Evolutionary conservation across 768 basidiomycete species (phyloP).

Genomic region (Udeniomyces megalosporus): DNA sequence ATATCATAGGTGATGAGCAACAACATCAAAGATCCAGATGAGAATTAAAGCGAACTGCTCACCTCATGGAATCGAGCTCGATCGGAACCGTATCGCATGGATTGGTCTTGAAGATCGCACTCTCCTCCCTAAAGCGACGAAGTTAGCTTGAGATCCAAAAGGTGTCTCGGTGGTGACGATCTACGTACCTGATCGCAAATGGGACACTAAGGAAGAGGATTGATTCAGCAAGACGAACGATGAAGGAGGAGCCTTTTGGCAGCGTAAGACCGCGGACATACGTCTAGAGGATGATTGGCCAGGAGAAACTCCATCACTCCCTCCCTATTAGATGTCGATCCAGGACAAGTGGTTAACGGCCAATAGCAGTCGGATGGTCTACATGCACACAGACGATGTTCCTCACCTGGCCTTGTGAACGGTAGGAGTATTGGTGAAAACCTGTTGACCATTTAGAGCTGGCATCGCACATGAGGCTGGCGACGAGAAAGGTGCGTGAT

Average conservation of each 20-base stretch:
- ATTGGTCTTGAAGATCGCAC: conserved; percentile 97
- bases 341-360: not conserved
- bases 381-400: conserved; percentile 35
- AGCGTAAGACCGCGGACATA: conserved; percentile 28
- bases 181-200: conserved; percentile 75
- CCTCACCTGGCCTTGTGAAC: conserved; percentile 37
- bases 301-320: conserved; percentile 99
- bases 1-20: too few relatives aligned
- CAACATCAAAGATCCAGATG: conserved; percentile 39
- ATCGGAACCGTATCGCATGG: conserved; percentile 97
- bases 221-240: too few relatives aligned
- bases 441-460: conserved; percentile 62
- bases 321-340: conserved; percentile 41
- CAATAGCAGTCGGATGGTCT: too few relatives aligned
- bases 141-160: too few relatives aligned
- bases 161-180: too few relatives aligned
- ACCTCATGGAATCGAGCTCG: conserved; percentile 87
- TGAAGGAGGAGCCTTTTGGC: too few relatives aligned
- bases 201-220: conserved; percentile 37
- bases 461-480: conserved; percentile 54
- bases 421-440: conserved; percentile 25
- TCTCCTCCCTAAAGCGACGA: conserved; percentile 69
- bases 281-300: conserved; percentile 88
- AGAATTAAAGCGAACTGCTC: conserved; percentile 12
- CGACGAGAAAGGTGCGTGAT: conserved; percentile 7